Evolutionary conservation across 2,329 filamentous ascomycete species (phyloP).

Genomic region (Calcarisporium arbuscula): DNA sequence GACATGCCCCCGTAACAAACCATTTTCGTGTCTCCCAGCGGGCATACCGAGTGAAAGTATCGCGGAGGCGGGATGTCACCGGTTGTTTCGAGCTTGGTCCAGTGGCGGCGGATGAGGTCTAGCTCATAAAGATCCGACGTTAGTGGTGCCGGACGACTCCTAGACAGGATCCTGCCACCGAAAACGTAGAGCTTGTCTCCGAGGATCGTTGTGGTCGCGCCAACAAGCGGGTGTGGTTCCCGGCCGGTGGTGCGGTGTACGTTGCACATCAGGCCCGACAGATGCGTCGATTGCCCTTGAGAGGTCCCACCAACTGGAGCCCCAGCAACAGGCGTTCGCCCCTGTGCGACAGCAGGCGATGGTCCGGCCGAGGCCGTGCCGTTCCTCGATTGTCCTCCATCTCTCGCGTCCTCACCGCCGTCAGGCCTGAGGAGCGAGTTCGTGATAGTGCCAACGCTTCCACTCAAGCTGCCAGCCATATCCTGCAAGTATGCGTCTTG

Average conservation of each 20-base stretch:
- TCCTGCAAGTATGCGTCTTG: constrained; percentile 27
- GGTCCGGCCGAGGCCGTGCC: constrained; percentile 50
- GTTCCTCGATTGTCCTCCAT: constrained; percentile 44
- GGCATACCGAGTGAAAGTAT: constrained; percentile 96
- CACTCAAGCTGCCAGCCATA: constrained; percentile 41
- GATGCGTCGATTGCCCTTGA: constrained; percentile 46
- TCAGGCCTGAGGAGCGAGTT: constrained; percentile 37
- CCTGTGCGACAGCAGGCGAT: constrained; percentile 44
- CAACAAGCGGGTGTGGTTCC: constrained; percentile 86
- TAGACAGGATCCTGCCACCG: constrained; percentile 80
- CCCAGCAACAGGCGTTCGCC: constrained; percentile 13
- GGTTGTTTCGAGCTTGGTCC: constrained; percentile 78
- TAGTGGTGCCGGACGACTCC: constrained; percentile 70
- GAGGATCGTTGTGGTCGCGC: constrained; percentile 88
- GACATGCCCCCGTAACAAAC: constrained; percentile 99
- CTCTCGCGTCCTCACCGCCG: constrained; percentile 34
- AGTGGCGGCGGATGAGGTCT: constrained; percentile 84
- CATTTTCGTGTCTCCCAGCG: constrained; percentile 88
- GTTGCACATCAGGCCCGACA: constrained; percentile 64
- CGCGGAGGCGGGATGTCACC: constrained; percentile 85
- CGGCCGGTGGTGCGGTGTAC: constrained; percentile 81
- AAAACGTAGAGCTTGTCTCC: constrained; percentile 97
- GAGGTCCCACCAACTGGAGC: constrained; percentile 35
- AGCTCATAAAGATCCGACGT: constrained; percentile 91
- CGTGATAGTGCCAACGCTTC: too few species aligned